Conservation (phyloP, 306 rosid genomes). For the Trifolium repens region DNA sequence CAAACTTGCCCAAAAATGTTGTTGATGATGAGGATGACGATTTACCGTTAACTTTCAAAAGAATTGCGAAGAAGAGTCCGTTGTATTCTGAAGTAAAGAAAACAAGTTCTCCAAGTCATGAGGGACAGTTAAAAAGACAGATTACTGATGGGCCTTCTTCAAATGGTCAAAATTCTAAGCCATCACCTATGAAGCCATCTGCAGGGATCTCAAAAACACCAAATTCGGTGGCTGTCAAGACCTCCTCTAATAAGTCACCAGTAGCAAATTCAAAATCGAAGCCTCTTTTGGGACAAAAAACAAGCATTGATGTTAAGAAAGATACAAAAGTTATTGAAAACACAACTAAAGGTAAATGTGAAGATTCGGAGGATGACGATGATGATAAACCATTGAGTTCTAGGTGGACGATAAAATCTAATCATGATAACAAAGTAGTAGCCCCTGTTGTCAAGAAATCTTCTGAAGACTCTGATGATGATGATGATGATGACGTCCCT, state of each 20-base stretch:
- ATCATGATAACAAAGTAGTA: slow-evolving; percentile 38
- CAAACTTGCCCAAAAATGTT: slow-evolving; percentile 23
- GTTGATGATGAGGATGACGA: slow-evolving; percentile 40
- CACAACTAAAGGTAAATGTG: background rate
- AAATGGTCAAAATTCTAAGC: slow-evolving; percentile 48
- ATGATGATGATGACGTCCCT: slow-evolving; percentile 48
- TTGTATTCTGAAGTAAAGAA: slow-evolving; percentile 44
- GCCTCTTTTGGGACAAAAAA: slow-evolving; percentile 29
- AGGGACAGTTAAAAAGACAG: slow-evolving; percentile 43
- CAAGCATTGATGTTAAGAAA: slow-evolving; percentile 39
- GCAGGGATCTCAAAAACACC: slow-evolving; percentile 39
- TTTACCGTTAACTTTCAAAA: slow-evolving; percentile 34
- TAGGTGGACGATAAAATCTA: slow-evolving; percentile 40
- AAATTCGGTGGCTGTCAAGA: slow-evolving; percentile 16
- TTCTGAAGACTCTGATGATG: slow-evolving; percentile 51
- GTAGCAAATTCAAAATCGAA: slow-evolving; percentile 40
- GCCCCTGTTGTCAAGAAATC: slow-evolving; percentile 39
- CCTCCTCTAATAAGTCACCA: slow-evolving; percentile 36
- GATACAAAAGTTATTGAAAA: slow-evolving; percentile 23
- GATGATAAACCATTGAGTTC: slow-evolving; percentile 50
- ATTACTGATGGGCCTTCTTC: slow-evolving; percentile 40
- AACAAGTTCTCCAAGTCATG: slow-evolving; percentile 38
- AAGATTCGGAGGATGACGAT: slow-evolving; percentile 54
- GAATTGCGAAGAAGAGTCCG: slow-evolving; percentile 48
- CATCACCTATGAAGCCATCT: slow-evolving; percentile 34